Percentiles rank a stretch among this genome's conserved stretches.
These are phyloP conservation scores for Adiantum capillusveneris DNA, from an alignment of 75 land plant genomes.

Conservation along the genomic window DNA sequence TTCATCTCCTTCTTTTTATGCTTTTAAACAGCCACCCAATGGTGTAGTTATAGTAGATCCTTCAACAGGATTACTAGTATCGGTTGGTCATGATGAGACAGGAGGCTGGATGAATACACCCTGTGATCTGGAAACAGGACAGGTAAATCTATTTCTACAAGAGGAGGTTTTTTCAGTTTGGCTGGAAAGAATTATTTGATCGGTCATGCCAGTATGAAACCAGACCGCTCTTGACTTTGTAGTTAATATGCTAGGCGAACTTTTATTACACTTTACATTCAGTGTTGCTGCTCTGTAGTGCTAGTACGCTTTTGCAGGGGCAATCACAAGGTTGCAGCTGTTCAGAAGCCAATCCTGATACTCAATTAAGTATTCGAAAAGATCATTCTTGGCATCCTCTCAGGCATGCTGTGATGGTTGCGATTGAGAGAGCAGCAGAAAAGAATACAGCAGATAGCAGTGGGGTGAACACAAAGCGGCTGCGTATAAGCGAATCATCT, in stretches of 20 bases:
- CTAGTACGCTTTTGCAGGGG: background rate
- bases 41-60: conserved; percentile 96
- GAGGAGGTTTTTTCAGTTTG: too few relatives aligned
- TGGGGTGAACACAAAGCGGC: background rate
- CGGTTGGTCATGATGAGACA: conserved; percentile 59
- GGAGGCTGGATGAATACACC: conserved; percentile 15
- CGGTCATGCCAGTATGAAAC: too few relatives aligned
- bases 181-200: too few relatives aligned
- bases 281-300: too few relatives aligned
- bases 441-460: conserved; percentile 35
- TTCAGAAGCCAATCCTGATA: too few relatives aligned
- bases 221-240: too few relatives aligned
- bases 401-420: conserved; percentile 86
- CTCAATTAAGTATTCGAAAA: background rate
- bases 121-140: background rate
- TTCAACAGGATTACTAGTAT: conserved; percentile 37
- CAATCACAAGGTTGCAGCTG: too few relatives aligned
- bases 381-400: conserved; percentile 62
- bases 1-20: too few relatives aligned
- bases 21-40: conserved; percentile 73
- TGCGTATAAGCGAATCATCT: background rate
- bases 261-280: too few relatives aligned
- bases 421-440: conserved; percentile 75
- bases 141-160: too few relatives aligned
- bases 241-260: too few relatives aligned